These are phyloP conservation scores for Cercospora sesami DNA, from an alignment of 2,329 filamentous ascomycete species.

Conservation along the genomic window DNA sequence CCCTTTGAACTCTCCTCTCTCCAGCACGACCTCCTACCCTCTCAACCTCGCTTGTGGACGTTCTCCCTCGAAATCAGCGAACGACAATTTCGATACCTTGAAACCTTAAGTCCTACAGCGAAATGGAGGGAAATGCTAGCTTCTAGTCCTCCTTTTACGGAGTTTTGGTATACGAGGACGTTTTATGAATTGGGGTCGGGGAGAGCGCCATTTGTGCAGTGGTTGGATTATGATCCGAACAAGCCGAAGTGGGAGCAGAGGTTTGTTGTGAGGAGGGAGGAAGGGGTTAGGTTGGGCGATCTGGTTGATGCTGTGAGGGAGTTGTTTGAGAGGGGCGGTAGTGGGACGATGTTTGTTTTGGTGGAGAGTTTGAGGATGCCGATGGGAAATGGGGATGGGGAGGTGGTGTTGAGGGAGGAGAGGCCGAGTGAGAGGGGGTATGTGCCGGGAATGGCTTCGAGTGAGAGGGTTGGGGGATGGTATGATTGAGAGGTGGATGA, in stretches of 20 bases:
- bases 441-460: conserved; percentile 16
- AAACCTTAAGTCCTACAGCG: neutral
- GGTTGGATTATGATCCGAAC: conserved; percentile 27
- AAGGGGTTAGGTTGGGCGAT: conserved; percentile 26
- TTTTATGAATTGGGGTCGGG: conserved; percentile 31
- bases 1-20: conserved; percentile 21
- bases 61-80: conserved; percentile 27
- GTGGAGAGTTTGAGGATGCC: conserved; percentile 27
- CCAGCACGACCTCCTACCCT: conserved; percentile 18
- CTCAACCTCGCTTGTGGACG: conserved; percentile 24
- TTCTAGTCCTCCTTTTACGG: conserved; percentile 23
- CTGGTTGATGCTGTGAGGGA: conserved; percentile 27
- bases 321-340: conserved; percentile 32
- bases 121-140: conserved; percentile 27
- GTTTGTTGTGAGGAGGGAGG: conserved; percentile 10
- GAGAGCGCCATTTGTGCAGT: conserved; percentile 30
- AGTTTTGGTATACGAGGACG: conserved; percentile 29
- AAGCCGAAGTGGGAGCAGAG: conserved; percentile 25
- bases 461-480: conserved; percentile 15
- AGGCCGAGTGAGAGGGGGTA: conserved; percentile 17
- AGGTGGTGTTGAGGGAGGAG: conserved; percentile 15
- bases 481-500: neutral
- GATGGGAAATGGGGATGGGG: neutral
- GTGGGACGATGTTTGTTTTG: conserved; percentile 26
- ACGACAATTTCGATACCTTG: conserved; percentile 20